Base-by-base conservation (phyloP, 495 filamentous ascomycete genomes). In the Corynascus novoguineensis region DNA sequence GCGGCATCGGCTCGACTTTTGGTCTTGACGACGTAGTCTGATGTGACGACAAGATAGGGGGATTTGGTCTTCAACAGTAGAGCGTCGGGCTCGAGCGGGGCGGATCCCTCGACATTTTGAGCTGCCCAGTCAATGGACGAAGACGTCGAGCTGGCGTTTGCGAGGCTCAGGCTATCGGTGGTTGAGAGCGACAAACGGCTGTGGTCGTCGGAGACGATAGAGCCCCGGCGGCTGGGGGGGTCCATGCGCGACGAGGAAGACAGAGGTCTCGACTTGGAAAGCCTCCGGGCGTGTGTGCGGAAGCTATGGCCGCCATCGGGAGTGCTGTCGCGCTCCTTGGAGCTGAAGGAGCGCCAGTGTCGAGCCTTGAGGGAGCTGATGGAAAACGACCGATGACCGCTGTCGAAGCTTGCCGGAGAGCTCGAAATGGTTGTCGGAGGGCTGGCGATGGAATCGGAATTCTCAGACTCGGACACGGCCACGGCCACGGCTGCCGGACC, bases 21-120 rank as follows among this genome's bases (percentile, higher is more conserved):
- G 71, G 90, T 90, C 44, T 89, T 85, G 56, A 96, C 67, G 37
- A 98, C 68, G 68, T 95, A 86, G 24, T 83, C 83, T 45, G 92
- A 85, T 10, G 92, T 97, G 34, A 97, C 78, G n/a, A 96, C 93
- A 29, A 97, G 74, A 61, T 90, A 97, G 59, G 95, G 90, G 64
- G 83, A 88, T 73, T 88, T 92, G 68, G 89, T 87, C 68, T 89
- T 81, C 68, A 96, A 83, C 71, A 95, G 80, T 41, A 87, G 83
- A 27, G 85, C 82, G 32, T 88, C 88, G 1, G 86, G 86, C 70
- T 95, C 89, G 24, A 95, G 80, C 60, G 90, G 84, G 3, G 89
- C 89, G 69, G 86, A 81, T 17, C 67, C 68, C 40, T 70, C 62
- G 31, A 72, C 63, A 27, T 55, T 63, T 55, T 87, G 81, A 22